A percentile compares a stretch with the other conserved stretches of the same genome.
Evolutionary conservation across 768 basidiomycete species (phyloP).

Genomic region (Boletus subparvulus): DNA sequence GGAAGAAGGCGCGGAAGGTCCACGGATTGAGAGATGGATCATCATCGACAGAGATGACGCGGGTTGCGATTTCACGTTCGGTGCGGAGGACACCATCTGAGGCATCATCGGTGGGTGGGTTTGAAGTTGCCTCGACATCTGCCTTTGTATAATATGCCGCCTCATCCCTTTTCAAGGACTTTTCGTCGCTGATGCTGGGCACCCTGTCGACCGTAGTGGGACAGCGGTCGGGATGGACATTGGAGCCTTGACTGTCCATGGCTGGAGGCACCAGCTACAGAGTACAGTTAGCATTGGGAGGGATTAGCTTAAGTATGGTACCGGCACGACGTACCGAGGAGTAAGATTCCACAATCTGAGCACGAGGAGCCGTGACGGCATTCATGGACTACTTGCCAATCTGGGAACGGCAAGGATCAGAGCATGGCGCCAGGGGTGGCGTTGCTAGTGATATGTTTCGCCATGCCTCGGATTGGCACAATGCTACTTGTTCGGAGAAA

Average conservation of each 20-base stretch:
- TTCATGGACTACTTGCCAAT: neutral
- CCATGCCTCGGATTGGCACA: too few species aligned
- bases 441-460: too few species aligned
- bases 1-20: slow-evolving; percentile 48
- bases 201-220: neutral
- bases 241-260: slow-evolving; percentile 3
- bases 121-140: slow-evolving; percentile 33
- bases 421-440: too few species aligned
- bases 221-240: neutral
- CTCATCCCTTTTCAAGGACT: slow-evolving; percentile 15
- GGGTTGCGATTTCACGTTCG: slow-evolving; percentile 48
- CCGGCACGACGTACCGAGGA: neutral
- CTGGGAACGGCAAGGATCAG: too few species aligned
- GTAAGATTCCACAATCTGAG: neutral
- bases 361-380: neutral
- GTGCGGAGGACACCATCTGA: slow-evolving; percentile 32
- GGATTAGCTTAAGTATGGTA: slow-evolving; percentile 1
- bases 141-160: slow-evolving; percentile 23
- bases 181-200: slow-evolving; percentile 8
- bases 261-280: neutral
- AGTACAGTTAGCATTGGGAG: neutral
- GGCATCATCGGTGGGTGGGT: slow-evolving; percentile 2
- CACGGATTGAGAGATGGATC: slow-evolving; percentile 29
- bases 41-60: slow-evolving; percentile 42
- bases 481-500: too few species aligned